Conservation (phyloP, 1,284 basidiomycete species). For the Gomphus sp. region DNA sequence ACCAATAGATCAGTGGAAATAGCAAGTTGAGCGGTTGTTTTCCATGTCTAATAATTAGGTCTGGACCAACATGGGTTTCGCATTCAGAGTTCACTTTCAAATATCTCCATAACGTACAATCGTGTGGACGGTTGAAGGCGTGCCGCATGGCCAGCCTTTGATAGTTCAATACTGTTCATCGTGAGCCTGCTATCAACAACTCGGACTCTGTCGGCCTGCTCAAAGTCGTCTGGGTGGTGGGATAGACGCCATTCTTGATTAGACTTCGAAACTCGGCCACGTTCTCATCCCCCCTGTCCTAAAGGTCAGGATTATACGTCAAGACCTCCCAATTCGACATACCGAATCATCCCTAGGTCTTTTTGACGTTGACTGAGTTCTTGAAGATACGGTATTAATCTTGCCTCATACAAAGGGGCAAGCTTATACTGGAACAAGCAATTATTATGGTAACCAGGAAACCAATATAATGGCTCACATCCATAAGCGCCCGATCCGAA, state of each 20-base stretch:
- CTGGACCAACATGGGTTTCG: too few species aligned
- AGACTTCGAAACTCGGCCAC: conserved; percentile 20
- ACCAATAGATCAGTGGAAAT: too few species aligned
- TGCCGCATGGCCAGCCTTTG: too few species aligned
- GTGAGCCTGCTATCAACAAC: not conserved
- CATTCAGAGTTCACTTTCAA: too few species aligned
- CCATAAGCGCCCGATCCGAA: conserved; percentile 23
- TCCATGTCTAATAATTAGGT: too few species aligned
- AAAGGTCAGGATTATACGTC: conserved; percentile 7
- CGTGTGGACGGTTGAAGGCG: too few species aligned
- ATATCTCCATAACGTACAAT: too few species aligned
- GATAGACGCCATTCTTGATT: conserved; percentile 14
- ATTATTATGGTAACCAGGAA: not conserved
- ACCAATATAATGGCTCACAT: conserved; percentile 15
- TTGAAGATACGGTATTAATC: conserved; percentile 28
- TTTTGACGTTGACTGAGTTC: conserved; percentile 27
- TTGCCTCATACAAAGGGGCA: conserved; percentile 23
- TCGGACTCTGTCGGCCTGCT: conserved; percentile 17
- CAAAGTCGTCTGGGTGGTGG: conserved; percentile 17
- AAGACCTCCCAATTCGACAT: conserved; percentile 10
- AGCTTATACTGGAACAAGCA: conserved; percentile 23
- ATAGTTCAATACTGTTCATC: not conserved
- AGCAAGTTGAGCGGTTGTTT: too few species aligned
- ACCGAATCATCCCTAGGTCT: conserved; percentile 26
- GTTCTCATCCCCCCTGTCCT: conserved; percentile 18